Base-by-base conservation (phyloP, 139 green algal genomes). In the Chlorella sorokiniana region DNA sequence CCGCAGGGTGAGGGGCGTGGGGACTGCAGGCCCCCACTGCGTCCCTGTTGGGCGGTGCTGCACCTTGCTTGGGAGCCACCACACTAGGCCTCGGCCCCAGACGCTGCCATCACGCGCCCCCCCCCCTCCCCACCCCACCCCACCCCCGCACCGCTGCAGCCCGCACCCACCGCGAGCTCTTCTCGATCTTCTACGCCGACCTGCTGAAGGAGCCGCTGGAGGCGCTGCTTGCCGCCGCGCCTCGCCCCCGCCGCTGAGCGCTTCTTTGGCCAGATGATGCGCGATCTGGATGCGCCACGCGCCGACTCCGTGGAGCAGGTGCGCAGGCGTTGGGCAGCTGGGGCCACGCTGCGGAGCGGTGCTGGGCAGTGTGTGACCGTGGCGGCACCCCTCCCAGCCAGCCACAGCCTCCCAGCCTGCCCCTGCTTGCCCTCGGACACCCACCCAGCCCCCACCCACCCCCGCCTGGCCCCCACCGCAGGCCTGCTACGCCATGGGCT, bases 401-500 rank as follows among this genome's bases (percentile, higher is more conserved):
- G 29, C 31, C 63, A 3, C 33, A 4, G 22, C 38, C 44, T 22
- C 27, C 25, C 41, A 9, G 1, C 11, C 29, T 2, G 16, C 23
- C 29, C 7, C 42, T 29, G 1, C 33, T 54, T 20, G n/a, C 37
- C 38, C 23, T 8, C 7, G 22, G 22, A 22, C 10, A 2, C 48
- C 31, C 20, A 22, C 4, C 64, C 22, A 61, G 18, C 5, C 14
- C 38, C 54, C 0, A 52, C 22, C 31, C 40, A n/a, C 22, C 14
- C 42, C 72, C 35, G n/a, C n/a, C 38, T 33, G 4, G 29, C 37
- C 48, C 37, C 18, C 23, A 1, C 27, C 54, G 37, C 89, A 95
- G 89, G 93, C 92, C 3, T 91, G 78, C 16, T 98, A 98, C 83
- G 94, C 94, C 5, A 85, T 98, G 71, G 95, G 95, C 59, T 98